These are phyloP conservation scores for Apiospora arundinis DNA, from an alignment of 2,329 filamentous ascomycete species.

Conservation along the genomic window DNA sequence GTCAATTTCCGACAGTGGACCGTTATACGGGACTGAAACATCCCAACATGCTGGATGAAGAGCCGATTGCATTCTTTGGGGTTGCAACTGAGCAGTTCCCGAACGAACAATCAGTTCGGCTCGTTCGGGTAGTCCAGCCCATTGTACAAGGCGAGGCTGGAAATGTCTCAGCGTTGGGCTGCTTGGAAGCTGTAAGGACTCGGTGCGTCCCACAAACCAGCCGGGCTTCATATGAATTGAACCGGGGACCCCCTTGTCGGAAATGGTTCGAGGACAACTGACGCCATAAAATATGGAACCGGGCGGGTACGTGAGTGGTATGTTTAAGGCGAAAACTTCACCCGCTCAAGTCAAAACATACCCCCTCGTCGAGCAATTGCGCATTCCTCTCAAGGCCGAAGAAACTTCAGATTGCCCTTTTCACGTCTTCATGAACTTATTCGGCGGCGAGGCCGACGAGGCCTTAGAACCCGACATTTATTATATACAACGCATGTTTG, in stretches of 20 bases:
- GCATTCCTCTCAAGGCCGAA: not conserved
- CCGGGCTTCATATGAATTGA: not conserved
- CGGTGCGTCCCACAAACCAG: not conserved
- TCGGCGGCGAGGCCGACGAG: not conserved
- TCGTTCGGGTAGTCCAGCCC: too few relatives aligned
- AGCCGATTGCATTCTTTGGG: not conserved
- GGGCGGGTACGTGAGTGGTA: not conserved
- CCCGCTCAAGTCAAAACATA: not conserved
- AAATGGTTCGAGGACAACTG: not conserved
- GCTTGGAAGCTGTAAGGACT: not conserved
- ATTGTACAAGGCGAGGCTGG: not conserved
- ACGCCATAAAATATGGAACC: not conserved
- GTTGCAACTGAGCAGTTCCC: not conserved
- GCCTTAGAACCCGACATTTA: not conserved
- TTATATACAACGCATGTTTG: not conserved
- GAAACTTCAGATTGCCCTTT: not conserved
- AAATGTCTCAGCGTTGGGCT: not conserved
- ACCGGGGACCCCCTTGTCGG: not conserved
- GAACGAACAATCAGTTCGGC: not conserved
- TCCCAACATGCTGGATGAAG: not conserved
- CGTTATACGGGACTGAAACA: not conserved
- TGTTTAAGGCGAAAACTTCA: not conserved
- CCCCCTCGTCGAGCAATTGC: not conserved
- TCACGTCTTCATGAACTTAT: not conserved
- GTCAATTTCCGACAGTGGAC: not conserved